Conservation (phyloP, 2,329 filamentous ascomycete genomes). For the Drechslera avenae region DNA sequence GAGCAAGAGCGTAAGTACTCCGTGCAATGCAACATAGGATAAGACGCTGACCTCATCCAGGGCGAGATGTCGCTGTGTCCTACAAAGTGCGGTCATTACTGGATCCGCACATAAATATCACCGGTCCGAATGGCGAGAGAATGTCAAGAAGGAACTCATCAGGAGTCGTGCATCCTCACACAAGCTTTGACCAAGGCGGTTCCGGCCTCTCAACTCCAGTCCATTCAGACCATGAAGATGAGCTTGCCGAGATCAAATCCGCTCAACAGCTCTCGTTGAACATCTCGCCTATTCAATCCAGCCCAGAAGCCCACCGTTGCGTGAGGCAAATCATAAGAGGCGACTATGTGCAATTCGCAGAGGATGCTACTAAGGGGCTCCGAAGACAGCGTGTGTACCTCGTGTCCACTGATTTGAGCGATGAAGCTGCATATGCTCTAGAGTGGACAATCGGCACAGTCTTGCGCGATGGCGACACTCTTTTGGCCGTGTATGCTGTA, state of each 20-base stretch:
- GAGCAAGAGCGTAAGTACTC: slow-evolving; percentile 74
- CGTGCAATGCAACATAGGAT: background rate
- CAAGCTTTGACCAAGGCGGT: slow-evolving; percentile 77
- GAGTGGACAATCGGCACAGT: slow-evolving; percentile 99
- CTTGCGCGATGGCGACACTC: slow-evolving; percentile 88
- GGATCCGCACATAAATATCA: slow-evolving; percentile 70
- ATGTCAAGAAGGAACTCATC: slow-evolving; percentile 56
- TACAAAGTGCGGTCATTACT: slow-evolving; percentile 68
- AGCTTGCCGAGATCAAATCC: slow-evolving; percentile 81
- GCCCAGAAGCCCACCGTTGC: slow-evolving; percentile 76
- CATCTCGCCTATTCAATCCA: slow-evolving; percentile 78
- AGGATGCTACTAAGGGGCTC: slow-evolving; percentile 78
- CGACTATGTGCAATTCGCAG: slow-evolving; percentile 76
- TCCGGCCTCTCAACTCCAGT: slow-evolving; percentile 65
- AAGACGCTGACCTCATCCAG: slow-evolving; percentile 37
- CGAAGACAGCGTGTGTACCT: slow-evolving; percentile 86
- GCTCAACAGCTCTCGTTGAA: slow-evolving; percentile 84
- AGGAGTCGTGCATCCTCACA: slow-evolving; percentile 74
- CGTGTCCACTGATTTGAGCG: slow-evolving; percentile 92
- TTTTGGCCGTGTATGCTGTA: slow-evolving; percentile 90
- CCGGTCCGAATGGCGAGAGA: slow-evolving; percentile 65
- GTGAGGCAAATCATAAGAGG: slow-evolving; percentile 90
- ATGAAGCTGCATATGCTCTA: slow-evolving; percentile 90
- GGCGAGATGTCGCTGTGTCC: slow-evolving; percentile 56
- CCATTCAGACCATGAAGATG: slow-evolving; percentile 85